Percentiles rank a stretch among this genome's conserved stretches.
Conservation (phyloP, 2,329 filamentous ascomycete species). For the Tricladium varicosporioides region DNA sequence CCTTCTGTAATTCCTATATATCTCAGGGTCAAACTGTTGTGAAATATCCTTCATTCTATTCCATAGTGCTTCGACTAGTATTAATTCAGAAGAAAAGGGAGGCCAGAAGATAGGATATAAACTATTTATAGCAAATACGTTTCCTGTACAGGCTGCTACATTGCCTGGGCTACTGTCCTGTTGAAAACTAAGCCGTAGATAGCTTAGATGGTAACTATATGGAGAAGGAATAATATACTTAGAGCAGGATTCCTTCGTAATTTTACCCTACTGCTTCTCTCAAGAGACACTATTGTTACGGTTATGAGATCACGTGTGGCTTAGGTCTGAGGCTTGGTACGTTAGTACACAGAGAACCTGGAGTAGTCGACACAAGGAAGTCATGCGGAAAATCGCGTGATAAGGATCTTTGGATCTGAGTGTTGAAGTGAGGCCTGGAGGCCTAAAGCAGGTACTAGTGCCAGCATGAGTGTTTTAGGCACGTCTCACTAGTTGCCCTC, state of each 20-base stretch:
- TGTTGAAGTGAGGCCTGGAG: too few species aligned
- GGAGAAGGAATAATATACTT: not conserved
- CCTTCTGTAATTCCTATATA: not conserved
- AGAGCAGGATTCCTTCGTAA: not conserved
- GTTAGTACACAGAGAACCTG: too few species aligned
- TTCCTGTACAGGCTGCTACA: not conserved
- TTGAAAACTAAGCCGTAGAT: not conserved
- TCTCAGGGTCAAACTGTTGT: not conserved
- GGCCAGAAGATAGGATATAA: not conserved
- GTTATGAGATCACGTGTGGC: too few species aligned
- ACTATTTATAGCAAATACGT: not conserved
- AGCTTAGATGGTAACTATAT: not conserved
- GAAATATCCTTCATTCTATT: not conserved
- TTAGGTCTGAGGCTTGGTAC: too few species aligned
- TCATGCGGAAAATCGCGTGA: too few species aligned
- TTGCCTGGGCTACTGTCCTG: not conserved
- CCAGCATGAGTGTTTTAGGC: too few species aligned
- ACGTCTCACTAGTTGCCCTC: too few species aligned
- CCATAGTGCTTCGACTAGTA: not conserved
- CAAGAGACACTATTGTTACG: not conserved
- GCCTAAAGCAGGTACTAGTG: too few species aligned
- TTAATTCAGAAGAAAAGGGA: not conserved
- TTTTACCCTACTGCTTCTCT: not conserved
- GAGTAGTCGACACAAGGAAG: too few species aligned
- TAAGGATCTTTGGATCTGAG: too few species aligned